A percentile compares a stretch with the other conserved stretches of the same genome.
Evolutionary conservation across 306 rosid genomes (phyloP).

Genomic region (Castanea crenata): DNA sequence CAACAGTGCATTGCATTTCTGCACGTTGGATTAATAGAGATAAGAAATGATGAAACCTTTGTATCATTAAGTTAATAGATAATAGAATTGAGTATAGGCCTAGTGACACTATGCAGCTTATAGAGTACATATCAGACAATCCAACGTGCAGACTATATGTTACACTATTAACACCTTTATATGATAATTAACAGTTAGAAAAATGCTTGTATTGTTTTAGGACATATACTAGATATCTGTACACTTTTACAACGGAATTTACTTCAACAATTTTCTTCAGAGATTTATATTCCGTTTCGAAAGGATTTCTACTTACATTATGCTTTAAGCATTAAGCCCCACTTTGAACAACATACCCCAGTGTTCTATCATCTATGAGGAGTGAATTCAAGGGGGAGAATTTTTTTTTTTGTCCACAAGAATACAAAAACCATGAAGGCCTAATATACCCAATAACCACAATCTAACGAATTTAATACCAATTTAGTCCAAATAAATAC

Average conservation of each 20-base stretch:
- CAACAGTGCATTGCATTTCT: conserved; percentile 82
- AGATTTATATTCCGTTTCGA: neutral
- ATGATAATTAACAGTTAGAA: neutral
- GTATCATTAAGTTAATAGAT: neutral
- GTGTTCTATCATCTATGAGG: no score
- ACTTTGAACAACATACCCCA: neutral
- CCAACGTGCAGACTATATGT: neutral
- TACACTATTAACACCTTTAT: neutral
- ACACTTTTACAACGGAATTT: neutral
- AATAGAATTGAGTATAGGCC: neutral
- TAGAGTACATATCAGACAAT: neutral
- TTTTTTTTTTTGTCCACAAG: no score
- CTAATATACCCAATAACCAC: neutral
- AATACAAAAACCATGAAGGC: neutral
- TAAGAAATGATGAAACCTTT: neutral
- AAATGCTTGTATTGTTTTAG: neutral
- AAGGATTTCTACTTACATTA: neutral
- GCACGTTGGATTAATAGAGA: conserved; percentile 4
- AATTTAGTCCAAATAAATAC: neutral
- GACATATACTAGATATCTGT: neutral
- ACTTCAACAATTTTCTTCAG: neutral
- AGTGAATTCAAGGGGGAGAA: no score
- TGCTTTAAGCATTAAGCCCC: neutral
- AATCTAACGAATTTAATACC: neutral
- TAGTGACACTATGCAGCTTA: neutral